Conservation (phyloP, 2,329 filamentous ascomycete genomes). For the Pseudogymnoascus pannorum region DNA sequence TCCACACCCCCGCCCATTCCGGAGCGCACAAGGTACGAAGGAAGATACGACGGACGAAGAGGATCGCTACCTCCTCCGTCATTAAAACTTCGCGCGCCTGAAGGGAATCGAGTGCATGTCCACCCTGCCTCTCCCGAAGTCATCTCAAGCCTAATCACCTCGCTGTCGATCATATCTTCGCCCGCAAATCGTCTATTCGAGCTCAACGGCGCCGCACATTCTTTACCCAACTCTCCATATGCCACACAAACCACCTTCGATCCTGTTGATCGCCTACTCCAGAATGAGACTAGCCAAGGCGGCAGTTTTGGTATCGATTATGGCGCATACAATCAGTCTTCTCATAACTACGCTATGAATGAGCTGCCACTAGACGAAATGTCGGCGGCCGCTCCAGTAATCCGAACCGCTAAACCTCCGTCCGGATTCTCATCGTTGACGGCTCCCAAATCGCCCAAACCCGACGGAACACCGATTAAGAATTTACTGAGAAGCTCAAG, state of each 20-base stretch:
- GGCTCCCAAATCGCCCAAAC: conserved; percentile 46
- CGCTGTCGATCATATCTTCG: conserved; percentile 58
- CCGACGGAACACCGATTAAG: conserved; percentile 42
- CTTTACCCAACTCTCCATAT: conserved; percentile 34
- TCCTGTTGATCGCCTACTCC: conserved; percentile 17
- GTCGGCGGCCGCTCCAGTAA: conserved; percentile 59
- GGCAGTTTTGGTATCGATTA: conserved; percentile 65
- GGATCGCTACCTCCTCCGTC: conserved; percentile 25
- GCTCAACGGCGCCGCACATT: conserved; percentile 29
- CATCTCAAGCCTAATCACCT: conserved; percentile 64
- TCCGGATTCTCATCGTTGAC: conserved; percentile 67
- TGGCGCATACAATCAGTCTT: conserved; percentile 52
- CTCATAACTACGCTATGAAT: conserved; percentile 42
- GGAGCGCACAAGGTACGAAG: conserved; percentile 23
- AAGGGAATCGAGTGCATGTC: conserved; percentile 25
- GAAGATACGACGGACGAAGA: conserved; percentile 17
- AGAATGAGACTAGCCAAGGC: conserved; percentile 20
- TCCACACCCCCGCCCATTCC: conserved; percentile 24
- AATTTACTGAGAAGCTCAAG: conserved; percentile 49
- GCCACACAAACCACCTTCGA: conserved; percentile 23
- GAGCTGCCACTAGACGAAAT: conserved; percentile 50
- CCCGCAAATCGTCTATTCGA: conserved; percentile 67
- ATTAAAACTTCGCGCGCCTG: conserved; percentile 14
- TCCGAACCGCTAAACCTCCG: conserved; percentile 75
- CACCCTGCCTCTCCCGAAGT: conserved; percentile 51